Evolutionary conservation across 2,329 filamentous ascomycete species (phyloP), one percentile per base, ranked within the genome.

Genomic region (Amauroascus niger): DNA sequence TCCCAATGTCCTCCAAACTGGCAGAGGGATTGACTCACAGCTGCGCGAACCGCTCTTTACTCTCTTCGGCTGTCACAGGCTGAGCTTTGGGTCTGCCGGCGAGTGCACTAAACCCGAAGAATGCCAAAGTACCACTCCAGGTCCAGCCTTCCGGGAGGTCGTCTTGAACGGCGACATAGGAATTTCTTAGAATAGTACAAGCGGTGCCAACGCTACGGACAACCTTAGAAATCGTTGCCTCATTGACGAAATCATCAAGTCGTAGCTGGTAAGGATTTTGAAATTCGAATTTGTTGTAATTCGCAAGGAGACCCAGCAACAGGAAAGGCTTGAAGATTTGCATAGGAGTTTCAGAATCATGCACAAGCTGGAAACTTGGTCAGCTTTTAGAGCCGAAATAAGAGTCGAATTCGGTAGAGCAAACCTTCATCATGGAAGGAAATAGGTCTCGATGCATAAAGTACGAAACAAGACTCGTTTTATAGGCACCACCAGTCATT

Each of bases 261-360:
- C 91, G 86, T 58, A 94, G 75, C 63, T 93, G 86, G 63, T 98
- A 98, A 0, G 91, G 91, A 62, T 98, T 98, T 67, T 95, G 90
- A 54, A 94, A 91, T 69, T 98, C 93, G 65, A 98, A 98, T 69
- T 97, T 98, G 78, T 98, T 97, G 78, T 97, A 97, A 71, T 97
- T 98, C 59, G 88, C 87, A 51, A 98, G 75, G 3, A 97, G 77
- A 11, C 91, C 91, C 18, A 96, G 77, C 8, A 97, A 79, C 13
- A 85, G 81, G 60, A 96, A 89, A 0, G 91, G 86, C 55, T 87
- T 80, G 41, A 88, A 79, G 55, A 80, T 81, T 63, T 78, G 76
- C 16, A 76, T 72, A 32, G 80, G 75, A 22, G 78, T 77, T 57
- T 88, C 83, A 43, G 83, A 79, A 60, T 95, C 88, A 73, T 93